Percentiles rank a stretch among this genome's conserved stretches.
Evolutionary conservation across 2,329 filamentous ascomycete genomes (phyloP).

Genomic region (Podosphaera fusca): DNA sequence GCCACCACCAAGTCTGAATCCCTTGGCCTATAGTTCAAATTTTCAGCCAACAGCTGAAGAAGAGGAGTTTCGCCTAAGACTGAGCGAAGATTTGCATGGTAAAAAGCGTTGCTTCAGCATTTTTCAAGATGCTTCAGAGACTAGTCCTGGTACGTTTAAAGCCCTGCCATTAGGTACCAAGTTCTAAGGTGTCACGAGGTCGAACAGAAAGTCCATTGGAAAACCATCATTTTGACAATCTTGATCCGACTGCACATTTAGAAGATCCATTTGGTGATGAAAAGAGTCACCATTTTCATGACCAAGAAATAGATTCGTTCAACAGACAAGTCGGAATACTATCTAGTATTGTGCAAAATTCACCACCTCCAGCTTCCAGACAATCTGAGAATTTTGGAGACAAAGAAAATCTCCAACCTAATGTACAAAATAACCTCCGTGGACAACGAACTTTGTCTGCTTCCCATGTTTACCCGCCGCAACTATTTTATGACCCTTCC

Average conservation of each 20-base stretch:
- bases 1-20: constrained; percentile 8
- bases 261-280: constrained; percentile 1
- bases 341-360: constrained; percentile 4
- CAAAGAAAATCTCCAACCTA: constrained; percentile 11
- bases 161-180: not conserved
- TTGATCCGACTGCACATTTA: not conserved
- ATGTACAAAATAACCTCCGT: constrained; percentile 4
- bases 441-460: constrained; percentile 6
- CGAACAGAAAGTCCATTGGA: constrained; percentile 15
- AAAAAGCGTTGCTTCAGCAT: constrained; percentile 13
- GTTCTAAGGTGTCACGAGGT: constrained; percentile 3
- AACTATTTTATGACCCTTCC: constrained; percentile 10
- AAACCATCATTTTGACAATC: constrained; percentile 10
- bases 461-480: constrained; percentile 11
- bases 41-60: constrained; percentile 12
- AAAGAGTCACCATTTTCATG: constrained; percentile 11
- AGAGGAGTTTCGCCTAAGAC: constrained; percentile 14
- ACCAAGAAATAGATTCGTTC: constrained; percentile 8
- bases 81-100: constrained; percentile 7
- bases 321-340: constrained; percentile 1
- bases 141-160: constrained; percentile 11
- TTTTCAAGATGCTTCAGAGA: constrained; percentile 12
- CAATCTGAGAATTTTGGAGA: constrained; percentile 2
- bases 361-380: constrained; percentile 9
- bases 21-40: constrained; percentile 5